A percentile compares a stretch with the other conserved stretches of the same genome.
Evolutionary conservation across 495 filamentous ascomycete species (phyloP).

Genomic region (Apiosordaria backusii): DNA sequence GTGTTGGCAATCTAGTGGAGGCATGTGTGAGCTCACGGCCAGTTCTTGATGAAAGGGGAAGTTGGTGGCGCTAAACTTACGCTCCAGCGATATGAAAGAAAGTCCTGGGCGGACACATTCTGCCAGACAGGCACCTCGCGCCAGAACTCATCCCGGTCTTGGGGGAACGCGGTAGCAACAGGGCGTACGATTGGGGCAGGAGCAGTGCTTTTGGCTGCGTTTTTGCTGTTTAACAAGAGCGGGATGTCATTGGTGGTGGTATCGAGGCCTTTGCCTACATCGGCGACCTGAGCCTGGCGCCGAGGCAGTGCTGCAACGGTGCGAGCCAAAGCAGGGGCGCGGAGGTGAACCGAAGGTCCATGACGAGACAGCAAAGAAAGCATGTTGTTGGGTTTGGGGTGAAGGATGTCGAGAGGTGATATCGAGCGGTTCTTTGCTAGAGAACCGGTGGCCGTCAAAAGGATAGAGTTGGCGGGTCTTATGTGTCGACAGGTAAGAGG

Average conservation of each 20-base stretch:
- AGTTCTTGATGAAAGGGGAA: not conserved
- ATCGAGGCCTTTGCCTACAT: constrained; percentile 15
- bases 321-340: constrained; percentile 11
- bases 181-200: constrained; percentile 3
- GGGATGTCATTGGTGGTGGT: not conserved
- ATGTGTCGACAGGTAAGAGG: not conserved
- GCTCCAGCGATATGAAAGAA: constrained; percentile 46
- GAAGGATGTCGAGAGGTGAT: not conserved
- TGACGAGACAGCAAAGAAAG: constrained; percentile 12
- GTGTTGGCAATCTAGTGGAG: constrained; percentile 34
- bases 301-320: constrained; percentile 20
- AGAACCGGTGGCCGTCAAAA: not conserved
- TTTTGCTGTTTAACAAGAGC: constrained; percentile 3
- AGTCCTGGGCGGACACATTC: constrained; percentile 41
- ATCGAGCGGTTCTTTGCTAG: not conserved
- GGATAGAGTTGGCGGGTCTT: not conserved
- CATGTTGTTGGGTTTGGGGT: constrained; percentile 13
- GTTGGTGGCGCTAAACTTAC: constrained; percentile 32
- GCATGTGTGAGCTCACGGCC: not conserved
- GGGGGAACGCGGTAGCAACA: constrained; percentile 7
- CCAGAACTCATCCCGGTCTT: constrained; percentile 39
- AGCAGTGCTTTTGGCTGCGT: not conserved
- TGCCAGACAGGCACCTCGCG: constrained; percentile 43
- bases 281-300: constrained; percentile 26
- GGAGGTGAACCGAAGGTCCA: constrained; percentile 9